Evolutionary conservation across 192 early-diverging fungal species (phyloP).

Genomic region (Gonapodya prolifera): DNA sequence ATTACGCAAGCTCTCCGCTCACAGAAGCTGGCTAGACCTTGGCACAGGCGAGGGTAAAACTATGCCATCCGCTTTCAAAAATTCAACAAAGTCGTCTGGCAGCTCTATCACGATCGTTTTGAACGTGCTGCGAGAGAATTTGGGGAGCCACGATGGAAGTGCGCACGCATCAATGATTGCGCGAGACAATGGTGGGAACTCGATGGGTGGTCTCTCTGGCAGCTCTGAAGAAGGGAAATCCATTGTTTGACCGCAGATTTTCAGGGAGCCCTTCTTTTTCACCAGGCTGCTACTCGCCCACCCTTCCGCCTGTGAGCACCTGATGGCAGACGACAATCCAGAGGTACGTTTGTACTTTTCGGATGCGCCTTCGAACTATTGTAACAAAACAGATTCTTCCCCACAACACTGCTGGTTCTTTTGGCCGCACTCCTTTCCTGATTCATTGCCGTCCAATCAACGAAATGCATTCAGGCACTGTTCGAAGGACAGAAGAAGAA

Average conservation of each 20-base stretch:
- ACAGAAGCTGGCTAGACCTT: not conserved
- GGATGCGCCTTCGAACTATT: no score
- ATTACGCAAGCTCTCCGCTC: not conserved
- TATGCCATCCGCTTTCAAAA: conserved; percentile 74
- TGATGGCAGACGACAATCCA: no score
- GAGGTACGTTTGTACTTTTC: no score
- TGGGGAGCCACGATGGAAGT: not conserved
- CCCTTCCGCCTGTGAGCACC: no score
- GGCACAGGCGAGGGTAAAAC: conserved; percentile 28
- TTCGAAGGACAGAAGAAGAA: not conserved
- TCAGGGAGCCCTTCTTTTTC: no score
- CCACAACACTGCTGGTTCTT: no score
- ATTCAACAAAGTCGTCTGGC: conserved; percentile 64
- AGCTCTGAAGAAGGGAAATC: not conserved
- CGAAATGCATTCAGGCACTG: not conserved
- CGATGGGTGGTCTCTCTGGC: not conserved
- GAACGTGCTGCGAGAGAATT: not conserved
- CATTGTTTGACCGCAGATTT: no score
- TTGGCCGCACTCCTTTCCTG: no score
- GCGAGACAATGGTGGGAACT: not conserved
- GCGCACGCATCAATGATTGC: not conserved
- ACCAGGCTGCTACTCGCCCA: no score
- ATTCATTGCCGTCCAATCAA: no score
- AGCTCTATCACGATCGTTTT: not conserved
- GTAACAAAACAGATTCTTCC: no score